These are phyloP conservation scores for Leishmania lainsoni DNA, from an alignment of 208 protist genomes.

Conservation along the genomic window DNA sequence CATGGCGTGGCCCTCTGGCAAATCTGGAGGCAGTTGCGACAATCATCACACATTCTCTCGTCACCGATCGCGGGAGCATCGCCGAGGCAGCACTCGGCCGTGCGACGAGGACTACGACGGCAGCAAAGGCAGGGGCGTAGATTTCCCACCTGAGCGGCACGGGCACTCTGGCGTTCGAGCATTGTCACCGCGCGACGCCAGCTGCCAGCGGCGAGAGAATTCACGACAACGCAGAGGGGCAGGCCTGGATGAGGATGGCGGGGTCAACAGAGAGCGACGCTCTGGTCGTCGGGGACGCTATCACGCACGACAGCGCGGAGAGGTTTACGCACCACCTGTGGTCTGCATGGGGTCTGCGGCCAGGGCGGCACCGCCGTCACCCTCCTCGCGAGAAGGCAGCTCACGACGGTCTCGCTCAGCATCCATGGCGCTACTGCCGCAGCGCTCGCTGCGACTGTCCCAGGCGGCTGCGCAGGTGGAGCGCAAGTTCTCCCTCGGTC, in stretches of 20 bases:
- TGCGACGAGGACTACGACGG: slow-evolving; percentile 1
- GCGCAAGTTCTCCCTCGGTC: slow-evolving; percentile 30
- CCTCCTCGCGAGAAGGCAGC: slow-evolving; percentile 16
- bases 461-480: neutral
- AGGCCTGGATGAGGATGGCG: neutral
- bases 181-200: neutral
- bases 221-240: slow-evolving; percentile 2
- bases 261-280: neutral
- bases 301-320: slow-evolving; percentile 4
- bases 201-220: neutral
- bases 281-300: neutral
- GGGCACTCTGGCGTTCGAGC: neutral
- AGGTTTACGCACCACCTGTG: slow-evolving; percentile 24
- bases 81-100: neutral
- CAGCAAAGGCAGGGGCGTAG: neutral
- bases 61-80: neutral
- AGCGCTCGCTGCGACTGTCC: neutral
- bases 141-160: neutral
- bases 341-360: slow-evolving; percentile 19
- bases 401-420: neutral
- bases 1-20: slow-evolving; percentile 10
- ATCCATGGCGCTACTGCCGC: slow-evolving; percentile 8
- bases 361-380: slow-evolving; percentile 9
- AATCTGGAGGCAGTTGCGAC: neutral
- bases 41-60: slow-evolving; percentile 2